These are phyloP conservation scores for Globisporangium uncinulatum DNA, from an alignment of 352 stramenopile genomes.

Conservation along the genomic window DNA sequence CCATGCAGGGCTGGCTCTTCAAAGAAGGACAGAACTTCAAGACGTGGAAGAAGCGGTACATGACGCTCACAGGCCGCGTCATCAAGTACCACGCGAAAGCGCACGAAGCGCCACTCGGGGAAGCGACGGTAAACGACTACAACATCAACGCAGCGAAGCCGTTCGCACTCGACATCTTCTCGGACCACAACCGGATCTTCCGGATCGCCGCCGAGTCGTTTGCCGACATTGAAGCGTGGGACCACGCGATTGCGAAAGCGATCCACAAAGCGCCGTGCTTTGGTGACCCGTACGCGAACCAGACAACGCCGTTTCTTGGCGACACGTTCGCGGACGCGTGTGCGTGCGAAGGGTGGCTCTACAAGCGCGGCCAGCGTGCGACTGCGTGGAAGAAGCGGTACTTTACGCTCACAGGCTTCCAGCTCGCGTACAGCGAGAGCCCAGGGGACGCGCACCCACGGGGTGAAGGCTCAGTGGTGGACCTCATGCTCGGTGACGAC, in stretches of 20 bases:
- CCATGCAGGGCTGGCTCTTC: slow-evolving; percentile 68
- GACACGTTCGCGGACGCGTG: slow-evolving; percentile 43
- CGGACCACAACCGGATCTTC: slow-evolving; percentile 78
- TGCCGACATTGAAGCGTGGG: slow-evolving; percentile 71
- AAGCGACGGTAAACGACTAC: slow-evolving; percentile 60
- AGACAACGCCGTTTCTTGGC: slow-evolving; percentile 57
- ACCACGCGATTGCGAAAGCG: slow-evolving; percentile 41
- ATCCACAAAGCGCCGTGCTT: slow-evolving; percentile 58
- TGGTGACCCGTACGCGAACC: slow-evolving; percentile 48
- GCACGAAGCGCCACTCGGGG: slow-evolving; percentile 51
- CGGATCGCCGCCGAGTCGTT: slow-evolving; percentile 59
- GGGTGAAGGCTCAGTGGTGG: slow-evolving; percentile 52
- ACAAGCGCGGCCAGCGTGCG: slow-evolving; percentile 54
- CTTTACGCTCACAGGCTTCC: slow-evolving; percentile 60
- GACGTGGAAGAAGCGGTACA: slow-evolving; percentile 82
- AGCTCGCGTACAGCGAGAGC: slow-evolving; percentile 59
- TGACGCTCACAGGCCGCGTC: slow-evolving; percentile 48
- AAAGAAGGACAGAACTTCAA: slow-evolving; percentile 88
- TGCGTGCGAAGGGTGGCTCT: slow-evolving; percentile 69
- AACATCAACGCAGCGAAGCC: slow-evolving; percentile 58
- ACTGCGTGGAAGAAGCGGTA: slow-evolving; percentile 66
- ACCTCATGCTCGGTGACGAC: slow-evolving; percentile 41
- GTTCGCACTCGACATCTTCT: slow-evolving; percentile 77
- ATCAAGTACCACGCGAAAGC: slow-evolving; percentile 66
- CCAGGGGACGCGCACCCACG: slow-evolving; percentile 47